Conservation (phyloP, 192 early-diverging fungal species). For the Gigaspora rosea region DNA sequence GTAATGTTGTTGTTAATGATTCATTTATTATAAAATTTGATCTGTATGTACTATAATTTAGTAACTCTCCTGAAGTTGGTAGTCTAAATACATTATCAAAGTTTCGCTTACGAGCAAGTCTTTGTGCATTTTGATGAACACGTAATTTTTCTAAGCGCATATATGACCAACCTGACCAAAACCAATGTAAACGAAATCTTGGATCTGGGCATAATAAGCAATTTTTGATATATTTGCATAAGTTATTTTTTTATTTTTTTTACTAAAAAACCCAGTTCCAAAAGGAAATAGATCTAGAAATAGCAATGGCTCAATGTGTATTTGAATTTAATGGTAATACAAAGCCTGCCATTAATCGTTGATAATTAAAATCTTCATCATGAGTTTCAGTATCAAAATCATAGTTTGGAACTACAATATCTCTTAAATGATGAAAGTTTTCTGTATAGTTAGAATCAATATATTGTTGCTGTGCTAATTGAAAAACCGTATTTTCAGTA, state of each 20-base stretch:
- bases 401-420: not conserved
- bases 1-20: not conserved
- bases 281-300: constrained; percentile 4
- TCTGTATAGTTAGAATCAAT: not conserved
- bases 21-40: not conserved
- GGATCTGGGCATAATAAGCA: not conserved
- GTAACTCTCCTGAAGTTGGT: not conserved
- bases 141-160: not conserved
- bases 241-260: not conserved
- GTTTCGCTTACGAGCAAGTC: not conserved
- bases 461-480: not conserved
- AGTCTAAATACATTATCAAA: not conserved
- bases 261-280: not conserved
- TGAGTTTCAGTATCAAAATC: constrained; percentile 14
- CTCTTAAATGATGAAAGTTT: not conserved
- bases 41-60: not conserved
- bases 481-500: not conserved
- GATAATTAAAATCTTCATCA: constrained; percentile 3
- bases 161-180: no score
- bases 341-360: not conserved
- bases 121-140: not conserved
- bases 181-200: no score
- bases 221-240: constrained; percentile 7
- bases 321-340: not conserved
- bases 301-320: not conserved